phyloP scores from a whole-genome alignment of 768 basidiomycete species.

The Kwoniella newhampshirensis region DNA sequence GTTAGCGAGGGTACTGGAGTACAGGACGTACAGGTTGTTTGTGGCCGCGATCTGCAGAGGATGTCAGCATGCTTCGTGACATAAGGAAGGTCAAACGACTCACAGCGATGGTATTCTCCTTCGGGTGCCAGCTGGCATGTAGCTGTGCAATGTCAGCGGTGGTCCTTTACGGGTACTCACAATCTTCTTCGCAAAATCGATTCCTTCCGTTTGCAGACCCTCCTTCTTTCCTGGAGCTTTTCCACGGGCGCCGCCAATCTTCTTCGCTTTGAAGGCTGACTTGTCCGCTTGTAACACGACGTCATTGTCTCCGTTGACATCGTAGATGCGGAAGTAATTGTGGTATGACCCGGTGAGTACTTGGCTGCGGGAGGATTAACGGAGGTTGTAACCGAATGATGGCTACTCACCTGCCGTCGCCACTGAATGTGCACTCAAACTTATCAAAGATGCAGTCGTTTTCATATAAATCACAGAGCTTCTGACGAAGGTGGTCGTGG shows the following conservation, averaged over 20 bases:
- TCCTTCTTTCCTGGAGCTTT: constrained; percentile 68
- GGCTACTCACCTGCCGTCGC: constrained; percentile 76
- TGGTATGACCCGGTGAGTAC: constrained; percentile 99
- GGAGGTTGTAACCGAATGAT: not conserved
- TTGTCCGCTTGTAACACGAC: constrained; percentile 97
- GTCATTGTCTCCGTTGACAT: constrained; percentile 75
- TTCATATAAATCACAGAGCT: constrained; percentile 97
- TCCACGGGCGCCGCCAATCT: constrained; percentile 75
- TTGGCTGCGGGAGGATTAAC: constrained; percentile 64
- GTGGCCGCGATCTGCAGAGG: constrained; percentile 81
- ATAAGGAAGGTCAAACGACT: constrained; percentile 49
- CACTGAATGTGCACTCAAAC: constrained; percentile 98
- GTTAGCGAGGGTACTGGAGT: not conserved
- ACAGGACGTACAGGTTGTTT: constrained; percentile 84
- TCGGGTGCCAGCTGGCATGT: constrained; percentile 82
- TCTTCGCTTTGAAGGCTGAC: constrained; percentile 98
- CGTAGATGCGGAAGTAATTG: constrained; percentile 99
- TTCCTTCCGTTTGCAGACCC: constrained; percentile 75
- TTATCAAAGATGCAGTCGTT: constrained; percentile 99
- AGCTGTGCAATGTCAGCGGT: constrained; percentile 53
- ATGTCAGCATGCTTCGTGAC: constrained; percentile 14
- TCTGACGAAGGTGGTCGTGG: constrained; percentile 94
- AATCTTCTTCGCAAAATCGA: constrained; percentile 62
- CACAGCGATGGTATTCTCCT: constrained; percentile 96
- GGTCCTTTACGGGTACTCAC: constrained; percentile 22